Conservation (phyloP, 257 asterid genomes). For the Scutellaria minor region DNA sequence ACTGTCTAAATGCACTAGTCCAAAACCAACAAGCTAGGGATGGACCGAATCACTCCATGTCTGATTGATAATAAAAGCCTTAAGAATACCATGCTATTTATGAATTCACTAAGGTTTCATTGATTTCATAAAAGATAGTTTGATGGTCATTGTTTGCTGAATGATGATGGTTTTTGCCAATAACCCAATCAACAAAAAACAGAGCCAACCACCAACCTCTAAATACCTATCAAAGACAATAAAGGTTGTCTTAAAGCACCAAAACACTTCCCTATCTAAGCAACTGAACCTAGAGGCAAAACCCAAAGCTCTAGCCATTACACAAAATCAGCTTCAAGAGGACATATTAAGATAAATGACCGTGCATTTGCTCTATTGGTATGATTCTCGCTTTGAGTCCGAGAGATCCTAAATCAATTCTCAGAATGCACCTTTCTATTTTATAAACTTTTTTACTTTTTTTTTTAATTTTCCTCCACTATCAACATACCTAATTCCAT, state of each 20-base stretch:
- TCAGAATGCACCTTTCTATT: conserved; percentile 53
- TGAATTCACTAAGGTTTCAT: neutral
- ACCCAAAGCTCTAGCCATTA: neutral
- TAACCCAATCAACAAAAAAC: neutral
- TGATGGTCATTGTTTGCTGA: neutral
- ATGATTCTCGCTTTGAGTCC: conserved; percentile 94
- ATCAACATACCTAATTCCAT: neutral
- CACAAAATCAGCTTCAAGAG: neutral
- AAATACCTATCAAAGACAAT: too few relatives aligned
- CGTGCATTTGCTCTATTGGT: conserved; percentile 96
- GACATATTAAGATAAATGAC: neutral
- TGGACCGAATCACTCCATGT: neutral
- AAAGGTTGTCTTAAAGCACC: too few relatives aligned
- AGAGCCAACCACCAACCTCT: neutral
- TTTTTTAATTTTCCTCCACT: neutral
- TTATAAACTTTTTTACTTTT: neutral
- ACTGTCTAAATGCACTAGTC: neutral
- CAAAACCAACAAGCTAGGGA: conserved; percentile 7
- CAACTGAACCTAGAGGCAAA: too few relatives aligned
- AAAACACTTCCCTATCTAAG: too few relatives aligned
- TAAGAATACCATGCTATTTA: neutral
- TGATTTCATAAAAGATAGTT: neutral
- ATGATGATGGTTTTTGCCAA: neutral
- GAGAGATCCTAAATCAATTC: conserved; percentile 90
- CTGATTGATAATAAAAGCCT: neutral